phyloP scores from a whole-genome alignment of 2,329 filamentous ascomycete genomes.

The Reticulascus tulasneorum region DNA sequence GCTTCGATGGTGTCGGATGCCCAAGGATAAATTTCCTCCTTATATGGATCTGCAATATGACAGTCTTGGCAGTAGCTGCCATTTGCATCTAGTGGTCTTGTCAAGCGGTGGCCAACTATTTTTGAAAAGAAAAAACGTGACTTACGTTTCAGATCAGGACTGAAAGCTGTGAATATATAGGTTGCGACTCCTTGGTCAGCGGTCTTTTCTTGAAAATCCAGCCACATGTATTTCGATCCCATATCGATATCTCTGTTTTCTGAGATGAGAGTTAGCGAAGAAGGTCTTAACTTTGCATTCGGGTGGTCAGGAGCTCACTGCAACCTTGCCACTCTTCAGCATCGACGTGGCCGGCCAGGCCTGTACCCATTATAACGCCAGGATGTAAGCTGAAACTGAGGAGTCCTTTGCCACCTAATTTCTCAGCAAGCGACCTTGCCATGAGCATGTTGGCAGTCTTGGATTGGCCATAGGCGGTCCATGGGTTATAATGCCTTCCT shows the following conservation, averaged over 20 bases:
- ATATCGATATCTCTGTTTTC: slow-evolving; percentile 13
- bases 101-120: not conserved
- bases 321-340: slow-evolving; percentile 3
- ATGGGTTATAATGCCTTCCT: slow-evolving; percentile 17
- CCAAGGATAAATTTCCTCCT: slow-evolving; percentile 23
- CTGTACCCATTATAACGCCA: slow-evolving; percentile 20
- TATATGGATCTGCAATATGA: slow-evolving; percentile 19
- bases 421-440: slow-evolving; percentile 24
- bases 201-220: slow-evolving; percentile 16
- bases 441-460: slow-evolving; percentile 27
- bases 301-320: no score
- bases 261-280: slow-evolving; percentile 1
- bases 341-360: slow-evolving; percentile 12
- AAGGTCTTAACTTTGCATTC: no score
- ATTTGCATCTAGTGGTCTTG: slow-evolving; percentile 9
- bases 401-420: slow-evolving; percentile 23
- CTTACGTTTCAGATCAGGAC: slow-evolving; percentile 7
- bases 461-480: slow-evolving; percentile 22
- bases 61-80: slow-evolving; percentile 25
- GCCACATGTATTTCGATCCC: slow-evolving; percentile 16
- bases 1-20: slow-evolving; percentile 21
- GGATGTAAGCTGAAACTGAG: slow-evolving; percentile 30
- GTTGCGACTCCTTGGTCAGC: slow-evolving; percentile 26
- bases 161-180: slow-evolving; percentile 28
- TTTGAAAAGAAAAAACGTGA: not conserved